Conservation (phyloP, 2,329 filamentous ascomycete species). For the Pyrenochaeta sp. region DNA sequence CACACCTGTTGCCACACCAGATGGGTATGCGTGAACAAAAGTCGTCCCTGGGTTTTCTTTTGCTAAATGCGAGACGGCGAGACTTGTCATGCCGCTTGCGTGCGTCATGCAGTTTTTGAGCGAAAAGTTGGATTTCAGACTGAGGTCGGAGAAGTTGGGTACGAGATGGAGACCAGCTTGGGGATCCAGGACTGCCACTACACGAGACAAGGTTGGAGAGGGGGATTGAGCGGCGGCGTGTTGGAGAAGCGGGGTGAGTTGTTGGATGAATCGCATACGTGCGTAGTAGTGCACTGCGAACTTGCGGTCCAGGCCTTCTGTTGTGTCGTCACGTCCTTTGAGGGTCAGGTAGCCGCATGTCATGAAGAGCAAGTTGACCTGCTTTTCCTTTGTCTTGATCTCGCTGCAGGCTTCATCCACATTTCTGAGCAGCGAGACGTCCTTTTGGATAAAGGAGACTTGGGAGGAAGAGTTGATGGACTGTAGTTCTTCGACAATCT, state of each 20-base stretch:
- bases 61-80: conserved; percentile 33
- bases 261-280: conserved; percentile 49
- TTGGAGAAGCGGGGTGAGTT: conserved; percentile 48
- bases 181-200: conserved; percentile 41
- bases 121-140: conserved; percentile 34
- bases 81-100: conserved; percentile 36
- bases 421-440: conserved; percentile 51
- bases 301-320: conserved; percentile 48
- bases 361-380: conserved; percentile 65
- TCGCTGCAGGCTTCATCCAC: conserved; percentile 57
- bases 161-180: conserved; percentile 17
- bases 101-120: conserved; percentile 35
- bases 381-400: conserved; percentile 60
- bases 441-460: conserved; percentile 53
- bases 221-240: conserved; percentile 25
- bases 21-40: conserved; percentile 42
- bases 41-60: conserved; percentile 25
- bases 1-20: conserved; percentile 31
- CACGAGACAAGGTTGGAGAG: conserved; percentile 30
- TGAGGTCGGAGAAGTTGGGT: conserved; percentile 36
- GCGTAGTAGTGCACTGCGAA: conserved; percentile 45
- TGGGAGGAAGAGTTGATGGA: conserved; percentile 49
- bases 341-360: conserved; percentile 59
- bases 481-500: conserved; percentile 49
- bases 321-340: conserved; percentile 48